Percentiles rank a stretch among this genome's conserved stretches.
Conservation (phyloP, 441 rosid genomes). For the Biscutella auriculata region DNA sequence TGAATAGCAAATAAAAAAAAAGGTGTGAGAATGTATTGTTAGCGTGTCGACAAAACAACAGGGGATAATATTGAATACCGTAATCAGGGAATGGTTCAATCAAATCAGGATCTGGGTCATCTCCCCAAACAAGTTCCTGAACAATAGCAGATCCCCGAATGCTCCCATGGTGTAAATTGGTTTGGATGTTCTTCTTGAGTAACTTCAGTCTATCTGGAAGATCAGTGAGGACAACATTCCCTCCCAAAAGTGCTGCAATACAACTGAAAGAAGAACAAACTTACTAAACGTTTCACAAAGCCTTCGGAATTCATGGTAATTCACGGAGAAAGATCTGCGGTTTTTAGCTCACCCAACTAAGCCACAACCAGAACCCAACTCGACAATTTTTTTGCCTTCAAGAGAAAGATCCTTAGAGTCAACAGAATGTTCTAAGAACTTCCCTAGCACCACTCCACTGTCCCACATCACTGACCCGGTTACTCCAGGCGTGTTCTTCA, state of each 20-base stretch:
- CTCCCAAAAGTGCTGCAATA: constrained; percentile 80
- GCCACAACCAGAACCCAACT: constrained; percentile 92
- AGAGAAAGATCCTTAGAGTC: constrained; percentile 55
- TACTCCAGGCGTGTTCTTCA: constrained; percentile 70
- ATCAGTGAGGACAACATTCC: constrained; percentile 68
- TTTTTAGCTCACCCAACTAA: constrained; percentile 58
- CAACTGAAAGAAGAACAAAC: constrained; percentile 43
- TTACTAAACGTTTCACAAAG: background rate
- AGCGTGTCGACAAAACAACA: background rate
- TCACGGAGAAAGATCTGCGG: background rate
- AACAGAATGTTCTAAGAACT: constrained; percentile 84
- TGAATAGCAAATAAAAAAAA: background rate
- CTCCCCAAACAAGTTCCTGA: constrained; percentile 72
- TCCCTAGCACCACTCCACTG: constrained; percentile 75
- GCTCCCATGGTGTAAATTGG: constrained; percentile 38
- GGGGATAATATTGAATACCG: constrained; percentile 25
- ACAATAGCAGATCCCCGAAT: constrained; percentile 54
- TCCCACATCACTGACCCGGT: constrained; percentile 95
- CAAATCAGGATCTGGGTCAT: constrained; percentile 47
- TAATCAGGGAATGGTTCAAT: constrained; percentile 65
- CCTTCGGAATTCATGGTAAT: background rate
- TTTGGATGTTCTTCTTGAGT: constrained; percentile 60
- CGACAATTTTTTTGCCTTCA: constrained; percentile 63
- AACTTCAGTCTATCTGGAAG: constrained; percentile 74
- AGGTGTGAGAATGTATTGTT: background rate